Evolutionary conservation across 2,329 filamentous ascomycete genomes (phyloP), one percentile per base, ranked within the genome.

Genomic region (Calonectria naviculata): DNA sequence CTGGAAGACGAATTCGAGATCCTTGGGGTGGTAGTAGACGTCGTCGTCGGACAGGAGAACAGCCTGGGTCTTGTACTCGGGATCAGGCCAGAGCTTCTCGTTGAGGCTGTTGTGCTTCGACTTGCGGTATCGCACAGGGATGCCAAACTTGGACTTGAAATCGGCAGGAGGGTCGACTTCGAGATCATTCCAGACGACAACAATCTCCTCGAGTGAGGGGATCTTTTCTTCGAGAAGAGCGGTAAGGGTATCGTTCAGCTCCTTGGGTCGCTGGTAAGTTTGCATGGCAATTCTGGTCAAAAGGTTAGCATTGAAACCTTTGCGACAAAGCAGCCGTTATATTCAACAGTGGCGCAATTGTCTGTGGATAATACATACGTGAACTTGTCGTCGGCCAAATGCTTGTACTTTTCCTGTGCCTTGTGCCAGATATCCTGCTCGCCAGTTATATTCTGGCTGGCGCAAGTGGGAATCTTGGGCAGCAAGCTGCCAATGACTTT

Each of bases 1-100:
- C 62, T 84, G 82, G 65, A 85, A 85, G 26, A 80, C 81, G n/a
- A 83, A 85, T 15, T 84, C 83, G 19, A 84, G 79, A 54, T 85
- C 83, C 4, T 73, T 67, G 24, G 83, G 83, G 31, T 79, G 75
- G 74, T 83, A 84, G 73, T 81, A 84, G 21, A 84, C 81, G 67
- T 85, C 83, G 68, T 84, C 83, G 47, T 85, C 83, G 21, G 80
- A 81, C 12, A 84, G 78, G 26, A 85, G 80, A n/a, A 85, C 79
- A 15, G 83, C 83, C 62, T 84, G 78, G 21, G 83, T 84, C 54
- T 79, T 72, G 73, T 82, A 84, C 1, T 75, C 74, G 5, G 82
- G 79, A 31, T 84, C 82, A 4, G 82, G 80, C 75, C 78, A 77
- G 41, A 84, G 80, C 68, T 84, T 84, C 52, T 82, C 75, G 75